Conservation (phyloP, 352 stramenopile genomes). For the Salisapilia sapeloensis region DNA sequence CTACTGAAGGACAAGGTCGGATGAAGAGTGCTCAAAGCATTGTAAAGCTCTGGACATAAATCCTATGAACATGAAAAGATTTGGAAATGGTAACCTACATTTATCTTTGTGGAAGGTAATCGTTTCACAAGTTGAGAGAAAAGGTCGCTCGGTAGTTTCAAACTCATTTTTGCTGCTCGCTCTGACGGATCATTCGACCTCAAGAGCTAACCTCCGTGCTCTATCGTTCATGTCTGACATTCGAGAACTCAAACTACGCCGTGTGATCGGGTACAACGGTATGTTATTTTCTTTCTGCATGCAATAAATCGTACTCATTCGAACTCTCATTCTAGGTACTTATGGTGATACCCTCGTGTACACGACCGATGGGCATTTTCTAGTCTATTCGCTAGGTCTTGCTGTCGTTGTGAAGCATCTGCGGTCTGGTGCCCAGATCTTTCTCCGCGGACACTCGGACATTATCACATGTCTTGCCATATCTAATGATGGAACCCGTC, state of each 20-base stretch:
- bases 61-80: too few relatives aligned
- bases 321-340: slow-evolving; percentile 10
- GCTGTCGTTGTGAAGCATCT: slow-evolving; percentile 76
- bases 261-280: slow-evolving; percentile 76
- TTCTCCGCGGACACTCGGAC: slow-evolving; percentile 87
- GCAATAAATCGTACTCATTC: slow-evolving; percentile 1
- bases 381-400: slow-evolving; percentile 78
- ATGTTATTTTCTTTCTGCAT: slow-evolving; percentile 1
- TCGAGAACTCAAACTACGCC: slow-evolving; percentile 51
- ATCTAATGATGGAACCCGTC: slow-evolving; percentile 77
- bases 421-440: slow-evolving; percentile 56
- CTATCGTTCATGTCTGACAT: slow-evolving; percentile 31
- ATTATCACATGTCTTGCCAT: slow-evolving; percentile 86
- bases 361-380: slow-evolving; percentile 57
- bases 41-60: too few relatives aligned
- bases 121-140: too few relatives aligned
- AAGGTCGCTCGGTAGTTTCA: too few relatives aligned
- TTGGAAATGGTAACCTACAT: too few relatives aligned
- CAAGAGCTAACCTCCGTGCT: too few relatives aligned
- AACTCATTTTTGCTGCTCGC: too few relatives aligned
- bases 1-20: too few relatives aligned
- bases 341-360: slow-evolving; percentile 62
- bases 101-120: too few relatives aligned
- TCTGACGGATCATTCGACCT: too few relatives aligned
- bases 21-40: too few relatives aligned